Evolutionary conservation across 2,329 filamentous ascomycete genomes (phyloP).

Genomic region (Stromatinia cepivora): DNA sequence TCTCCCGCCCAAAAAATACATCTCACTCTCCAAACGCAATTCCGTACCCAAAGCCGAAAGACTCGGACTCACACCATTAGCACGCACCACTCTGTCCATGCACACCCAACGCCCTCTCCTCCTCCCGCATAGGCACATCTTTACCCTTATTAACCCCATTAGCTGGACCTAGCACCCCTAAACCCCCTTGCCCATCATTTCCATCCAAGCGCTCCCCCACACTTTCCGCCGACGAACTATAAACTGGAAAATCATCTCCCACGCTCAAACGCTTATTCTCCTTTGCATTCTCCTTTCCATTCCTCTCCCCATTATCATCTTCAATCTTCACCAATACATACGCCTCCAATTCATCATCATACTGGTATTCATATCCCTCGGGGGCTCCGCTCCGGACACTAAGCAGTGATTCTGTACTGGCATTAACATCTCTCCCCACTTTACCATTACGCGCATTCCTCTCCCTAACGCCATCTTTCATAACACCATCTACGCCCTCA

Average conservation of each 20-base stretch:
- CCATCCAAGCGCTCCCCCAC: background rate
- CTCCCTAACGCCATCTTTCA: conserved; percentile 8
- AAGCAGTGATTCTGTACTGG: conserved; percentile 6
- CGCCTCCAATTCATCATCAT: background rate
- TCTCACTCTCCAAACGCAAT: background rate
- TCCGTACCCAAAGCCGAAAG: conserved; percentile 1
- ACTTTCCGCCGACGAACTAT: background rate
- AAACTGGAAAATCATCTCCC: background rate
- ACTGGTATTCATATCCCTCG: background rate
- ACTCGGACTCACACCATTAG: background rate
- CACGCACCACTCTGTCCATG: background rate
- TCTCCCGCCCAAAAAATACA: background rate
- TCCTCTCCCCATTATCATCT: background rate
- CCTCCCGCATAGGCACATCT: background rate
- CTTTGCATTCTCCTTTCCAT: background rate
- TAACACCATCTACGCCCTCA: background rate
- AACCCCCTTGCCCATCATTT: background rate
- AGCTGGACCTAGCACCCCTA: background rate
- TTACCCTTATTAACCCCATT: background rate
- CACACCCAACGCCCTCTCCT: background rate
- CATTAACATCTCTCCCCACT: background rate
- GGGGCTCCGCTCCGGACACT: background rate
- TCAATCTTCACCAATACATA: background rate
- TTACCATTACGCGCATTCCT: conserved; percentile 1
- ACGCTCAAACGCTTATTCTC: background rate